Evolutionary conservation across 202 grass and related monocot species (phyloP).

Genomic region (Elaeis oleifera): DNA sequence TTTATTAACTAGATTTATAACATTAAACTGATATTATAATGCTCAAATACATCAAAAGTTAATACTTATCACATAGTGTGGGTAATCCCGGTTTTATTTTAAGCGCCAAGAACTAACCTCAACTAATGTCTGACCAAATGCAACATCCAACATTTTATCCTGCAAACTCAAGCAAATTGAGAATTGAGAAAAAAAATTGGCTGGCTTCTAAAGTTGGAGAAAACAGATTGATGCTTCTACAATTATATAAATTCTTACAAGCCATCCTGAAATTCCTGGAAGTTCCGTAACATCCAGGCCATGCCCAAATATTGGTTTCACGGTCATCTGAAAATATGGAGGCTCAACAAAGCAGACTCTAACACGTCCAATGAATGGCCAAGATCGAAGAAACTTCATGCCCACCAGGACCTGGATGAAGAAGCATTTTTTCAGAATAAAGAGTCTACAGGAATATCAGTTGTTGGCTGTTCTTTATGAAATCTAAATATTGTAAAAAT

Average conservation of each 20-base stretch:
- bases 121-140: slow-evolving; percentile 92
- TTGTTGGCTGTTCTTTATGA: too few relatives aligned
- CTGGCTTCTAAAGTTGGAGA: slow-evolving; percentile 5
- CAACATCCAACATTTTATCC: slow-evolving; percentile 88
- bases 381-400: slow-evolving; percentile 80
- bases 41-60: too few relatives aligned
- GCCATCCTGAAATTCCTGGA: slow-evolving; percentile 94
- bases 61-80: too few relatives aligned
- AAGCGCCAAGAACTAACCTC: slow-evolving; percentile 39
- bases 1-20: too few relatives aligned
- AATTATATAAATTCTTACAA: slow-evolving; percentile 35
- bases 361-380: slow-evolving; percentile 84
- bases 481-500: too few relatives aligned
- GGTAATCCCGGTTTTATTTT: too few relatives aligned
- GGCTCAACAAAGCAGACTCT: slow-evolving; percentile 94
- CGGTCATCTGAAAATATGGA: slow-evolving; percentile 97
- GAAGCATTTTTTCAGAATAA: slow-evolving; percentile 5
- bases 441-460: too few relatives aligned
- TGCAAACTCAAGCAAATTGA: slow-evolving; percentile 33
- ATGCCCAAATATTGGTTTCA: slow-evolving; percentile 80
- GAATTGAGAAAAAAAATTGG: background rate
- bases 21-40: too few relatives aligned
- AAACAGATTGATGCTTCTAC: slow-evolving; percentile 9
- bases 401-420: slow-evolving; percentile 72
- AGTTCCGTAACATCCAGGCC: slow-evolving; percentile 93